These are phyloP conservation scores for Penicillium sp. DNA, from an alignment of 2,329 filamentous ascomycete species.

Conservation along the genomic window DNA sequence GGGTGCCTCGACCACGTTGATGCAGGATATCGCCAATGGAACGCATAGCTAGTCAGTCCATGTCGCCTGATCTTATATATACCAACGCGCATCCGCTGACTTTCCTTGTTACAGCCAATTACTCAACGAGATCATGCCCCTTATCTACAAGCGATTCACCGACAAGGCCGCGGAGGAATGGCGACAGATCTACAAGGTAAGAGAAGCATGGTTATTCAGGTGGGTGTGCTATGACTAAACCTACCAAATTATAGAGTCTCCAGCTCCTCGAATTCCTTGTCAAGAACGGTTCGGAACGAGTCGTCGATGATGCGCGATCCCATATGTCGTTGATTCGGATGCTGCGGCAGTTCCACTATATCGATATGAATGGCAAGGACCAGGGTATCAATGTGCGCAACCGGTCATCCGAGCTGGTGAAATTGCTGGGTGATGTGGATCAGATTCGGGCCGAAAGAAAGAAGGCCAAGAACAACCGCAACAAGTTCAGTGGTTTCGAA, in stretches of 20 bases:
- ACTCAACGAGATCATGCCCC: slow-evolving; percentile 98
- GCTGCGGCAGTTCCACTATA: slow-evolving; percentile 97
- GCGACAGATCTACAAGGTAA: slow-evolving; percentile 97
- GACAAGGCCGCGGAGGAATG: slow-evolving; percentile 98
- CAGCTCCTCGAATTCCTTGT: slow-evolving; percentile 95
- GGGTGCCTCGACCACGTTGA: slow-evolving; percentile 77
- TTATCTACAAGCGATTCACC: slow-evolving; percentile 99
- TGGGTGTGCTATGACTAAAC: neutral
- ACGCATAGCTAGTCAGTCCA: slow-evolving; percentile 91
- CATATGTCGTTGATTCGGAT: slow-evolving; percentile 96
- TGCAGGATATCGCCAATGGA: slow-evolving; percentile 98
- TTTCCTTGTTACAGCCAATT: slow-evolving; percentile 65
- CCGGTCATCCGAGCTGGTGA: slow-evolving; percentile 89
- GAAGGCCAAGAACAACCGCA: slow-evolving; percentile 84
- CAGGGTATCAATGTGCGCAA: slow-evolving; percentile 98
- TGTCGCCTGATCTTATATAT: neutral
- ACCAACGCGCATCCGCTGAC: slow-evolving; percentile 13
- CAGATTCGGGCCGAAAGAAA: slow-evolving; percentile 63
- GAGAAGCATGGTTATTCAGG: neutral
- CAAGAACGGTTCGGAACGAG: slow-evolving; percentile 96
- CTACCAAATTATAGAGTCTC: slow-evolving; percentile 52
- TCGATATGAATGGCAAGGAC: slow-evolving; percentile 94
- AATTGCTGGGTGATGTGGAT: slow-evolving; percentile 75
- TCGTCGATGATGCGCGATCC: slow-evolving; percentile 93
- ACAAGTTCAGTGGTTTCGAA: slow-evolving; percentile 94